Conservation (phyloP, 2,329 filamentous ascomycete genomes). For the Trichoderma gracile region DNA sequence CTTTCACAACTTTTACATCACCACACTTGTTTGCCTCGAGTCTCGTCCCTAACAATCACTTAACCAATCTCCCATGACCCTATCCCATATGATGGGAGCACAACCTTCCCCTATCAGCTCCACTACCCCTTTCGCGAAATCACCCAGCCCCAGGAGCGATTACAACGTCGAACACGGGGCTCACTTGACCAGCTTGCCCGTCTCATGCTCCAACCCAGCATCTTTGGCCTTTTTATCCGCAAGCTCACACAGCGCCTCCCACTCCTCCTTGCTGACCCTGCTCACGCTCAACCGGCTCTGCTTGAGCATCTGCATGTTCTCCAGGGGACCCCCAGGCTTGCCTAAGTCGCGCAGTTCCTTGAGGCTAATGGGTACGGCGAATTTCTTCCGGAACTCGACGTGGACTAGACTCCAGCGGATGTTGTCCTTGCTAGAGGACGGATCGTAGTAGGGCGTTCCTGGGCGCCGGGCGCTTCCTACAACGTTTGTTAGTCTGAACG, state of each 20-base stretch:
- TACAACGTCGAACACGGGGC: no score
- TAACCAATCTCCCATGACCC: no score
- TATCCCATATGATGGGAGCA: no score
- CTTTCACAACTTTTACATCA: background rate
- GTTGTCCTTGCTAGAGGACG: constrained; percentile 55
- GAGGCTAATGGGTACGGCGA: constrained; percentile 68
- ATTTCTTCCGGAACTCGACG: constrained; percentile 83
- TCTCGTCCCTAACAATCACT: background rate
- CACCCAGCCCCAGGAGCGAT: background rate
- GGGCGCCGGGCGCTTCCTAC: constrained; percentile 39
- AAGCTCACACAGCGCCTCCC: constrained; percentile 60
- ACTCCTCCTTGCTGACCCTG: constrained; percentile 64
- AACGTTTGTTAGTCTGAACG: background rate
- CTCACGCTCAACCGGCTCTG: constrained; percentile 81
- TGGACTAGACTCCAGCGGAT: constrained; percentile 83
- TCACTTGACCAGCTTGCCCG: constrained; percentile 20
- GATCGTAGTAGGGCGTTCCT: constrained; percentile 74
- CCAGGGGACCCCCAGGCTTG: constrained; percentile 56
- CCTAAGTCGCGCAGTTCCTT: constrained; percentile 69
- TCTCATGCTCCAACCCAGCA: constrained; percentile 43
- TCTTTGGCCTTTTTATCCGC: constrained; percentile 47
- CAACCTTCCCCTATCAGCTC: no score
- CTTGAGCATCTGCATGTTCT: constrained; percentile 80
- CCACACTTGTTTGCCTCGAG: background rate
- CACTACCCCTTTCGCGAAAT: background rate